Evolutionary conservation across 805 yeast genomes (phyloP).

Genomic region (Osmozyma mogii): DNA sequence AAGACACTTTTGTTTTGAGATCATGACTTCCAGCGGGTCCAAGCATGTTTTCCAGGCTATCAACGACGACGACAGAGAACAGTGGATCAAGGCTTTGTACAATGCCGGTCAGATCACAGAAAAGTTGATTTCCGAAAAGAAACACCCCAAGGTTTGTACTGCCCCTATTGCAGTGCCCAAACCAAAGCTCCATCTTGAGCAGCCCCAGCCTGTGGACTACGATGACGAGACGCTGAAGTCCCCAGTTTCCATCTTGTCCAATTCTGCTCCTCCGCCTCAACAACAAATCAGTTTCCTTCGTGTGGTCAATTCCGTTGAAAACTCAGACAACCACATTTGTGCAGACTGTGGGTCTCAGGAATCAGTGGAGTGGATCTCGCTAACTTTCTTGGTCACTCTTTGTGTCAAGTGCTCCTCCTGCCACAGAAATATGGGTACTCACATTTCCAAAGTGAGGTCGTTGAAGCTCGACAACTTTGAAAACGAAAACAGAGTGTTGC

Average conservation of each 20-base stretch:
- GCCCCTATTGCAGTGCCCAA: too few relatives aligned
- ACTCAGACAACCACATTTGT: constrained; percentile 56
- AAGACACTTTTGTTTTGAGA: constrained; percentile 60
- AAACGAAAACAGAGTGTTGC: constrained; percentile 49
- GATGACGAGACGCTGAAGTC: constrained; percentile 16
- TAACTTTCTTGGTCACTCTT: constrained; percentile 60
- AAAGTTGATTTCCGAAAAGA: too few relatives aligned
- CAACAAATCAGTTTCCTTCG: too few relatives aligned
- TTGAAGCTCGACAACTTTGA: constrained; percentile 66
- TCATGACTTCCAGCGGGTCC: constrained; percentile 57
- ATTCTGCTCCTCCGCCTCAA: too few relatives aligned
- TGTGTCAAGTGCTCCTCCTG: constrained; percentile 84
- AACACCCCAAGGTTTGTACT: too few relatives aligned
- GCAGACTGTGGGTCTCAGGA: constrained; percentile 68
- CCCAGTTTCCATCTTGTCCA: constrained; percentile 27
- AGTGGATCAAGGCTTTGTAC: constrained; percentile 61
- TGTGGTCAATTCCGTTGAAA: constrained; percentile 32
- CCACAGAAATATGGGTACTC: constrained; percentile 83
- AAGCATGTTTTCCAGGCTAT: constrained; percentile 72
- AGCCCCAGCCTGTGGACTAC: too few relatives aligned
- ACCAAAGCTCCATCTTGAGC: too few relatives aligned
- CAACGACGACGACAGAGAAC: constrained; percentile 53
- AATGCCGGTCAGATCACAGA: constrained; percentile 50
- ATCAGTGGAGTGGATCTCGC: constrained; percentile 81
- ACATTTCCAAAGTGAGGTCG: constrained; percentile 70